Evolutionary conservation across 805 yeast genomes (phyloP), one percentile per base, ranked within the genome.

Genomic region (Kazachstania bromeliacearum): DNA sequence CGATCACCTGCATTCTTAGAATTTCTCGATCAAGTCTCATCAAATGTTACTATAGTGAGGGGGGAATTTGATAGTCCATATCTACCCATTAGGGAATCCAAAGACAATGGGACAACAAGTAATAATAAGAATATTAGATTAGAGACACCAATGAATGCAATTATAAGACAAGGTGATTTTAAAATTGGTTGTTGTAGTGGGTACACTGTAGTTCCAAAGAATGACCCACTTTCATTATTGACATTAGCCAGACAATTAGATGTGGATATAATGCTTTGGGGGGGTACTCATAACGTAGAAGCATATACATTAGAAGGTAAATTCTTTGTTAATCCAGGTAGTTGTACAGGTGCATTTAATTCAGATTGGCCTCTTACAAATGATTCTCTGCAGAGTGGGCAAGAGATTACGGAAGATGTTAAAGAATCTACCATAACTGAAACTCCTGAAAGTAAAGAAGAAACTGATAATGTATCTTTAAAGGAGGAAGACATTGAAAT

Each of bases 241-340:
- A 73, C 83, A 0, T 70, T 82, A 41, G 96, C 97, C 1, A 70
- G 98, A 41, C 85, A 85, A 60, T 69, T 88, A 68, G 94, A 88
- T 55, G 96, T 84, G 27, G 97, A 92, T 58, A 73, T 92, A 4
- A 64, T 92, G 45, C 67, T 92, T 10, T 85, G 92, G 82, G 96
- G 97, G 10, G 95, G 95, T 0, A 81, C 95, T 2, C 95, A 85
- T 55, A 75, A 77, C 45, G 94, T 85, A 4, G 97, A 89, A 53
- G 96, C 96, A 0, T 89, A 87, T 52, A 83, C 92, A 7, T 63
- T 88, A 39, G 97, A 87, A 45, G 94, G 94, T 16, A 85, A 84
- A 59, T 85, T 88, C 57, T 92, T 92, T 52, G 71, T 92, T n/a
- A 89, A 85, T 56, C 97, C 98, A 0, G 98, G 98, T 0, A 81